A percentile compares a stretch with the other conserved stretches of the same genome.
Evolutionary conservation across 2,329 filamentous ascomycete species (phyloP).

Genomic region (Harringtonia aguacate): DNA sequence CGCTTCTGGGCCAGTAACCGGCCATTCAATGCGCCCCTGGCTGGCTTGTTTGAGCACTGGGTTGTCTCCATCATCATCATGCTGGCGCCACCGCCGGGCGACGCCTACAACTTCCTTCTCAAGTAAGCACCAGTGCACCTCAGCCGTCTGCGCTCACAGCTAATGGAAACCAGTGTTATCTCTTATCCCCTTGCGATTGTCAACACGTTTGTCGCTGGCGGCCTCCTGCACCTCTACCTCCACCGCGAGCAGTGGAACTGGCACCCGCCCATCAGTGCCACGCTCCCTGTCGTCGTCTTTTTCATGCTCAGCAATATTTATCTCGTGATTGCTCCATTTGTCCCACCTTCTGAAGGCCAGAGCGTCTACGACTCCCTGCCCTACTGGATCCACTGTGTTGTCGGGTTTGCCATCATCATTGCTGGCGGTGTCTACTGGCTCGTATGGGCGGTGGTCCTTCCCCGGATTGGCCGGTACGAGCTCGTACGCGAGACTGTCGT

Average conservation of each 20-base stretch:
- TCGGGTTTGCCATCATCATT: conserved; percentile 42
- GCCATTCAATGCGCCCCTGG: conserved; percentile 51
- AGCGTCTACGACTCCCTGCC: conserved; percentile 43
- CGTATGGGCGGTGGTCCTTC: conserved; percentile 41
- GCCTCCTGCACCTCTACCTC: conserved; percentile 41
- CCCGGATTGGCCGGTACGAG: conserved; percentile 41
- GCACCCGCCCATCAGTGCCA: conserved; percentile 44
- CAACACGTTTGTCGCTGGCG: conserved; percentile 43
- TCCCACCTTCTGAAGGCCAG: conserved; percentile 39
- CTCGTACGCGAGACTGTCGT: conserved; percentile 43
- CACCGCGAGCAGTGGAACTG: conserved; percentile 36
- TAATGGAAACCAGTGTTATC: conserved; percentile 35
- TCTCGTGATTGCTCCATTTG: conserved; percentile 48
- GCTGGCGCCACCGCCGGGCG: conserved; percentile 54
- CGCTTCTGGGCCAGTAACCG: conserved; percentile 52
- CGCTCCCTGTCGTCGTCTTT: conserved; percentile 42
- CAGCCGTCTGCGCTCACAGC: no score
- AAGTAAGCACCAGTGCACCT: no score
- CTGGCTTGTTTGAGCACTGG: conserved; percentile 54
- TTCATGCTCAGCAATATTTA: conserved; percentile 52
- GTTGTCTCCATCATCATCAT: conserved; percentile 54
- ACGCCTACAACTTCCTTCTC: conserved; percentile 54
- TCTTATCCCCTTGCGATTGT: conserved; percentile 52
- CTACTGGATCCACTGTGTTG: conserved; percentile 48
- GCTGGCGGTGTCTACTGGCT: conserved; percentile 46